A percentile compares a stretch with the other conserved stretches of the same genome.
Conservation (phyloP, 2,329 filamentous ascomycete genomes). For the Xylaria sp. region DNA sequence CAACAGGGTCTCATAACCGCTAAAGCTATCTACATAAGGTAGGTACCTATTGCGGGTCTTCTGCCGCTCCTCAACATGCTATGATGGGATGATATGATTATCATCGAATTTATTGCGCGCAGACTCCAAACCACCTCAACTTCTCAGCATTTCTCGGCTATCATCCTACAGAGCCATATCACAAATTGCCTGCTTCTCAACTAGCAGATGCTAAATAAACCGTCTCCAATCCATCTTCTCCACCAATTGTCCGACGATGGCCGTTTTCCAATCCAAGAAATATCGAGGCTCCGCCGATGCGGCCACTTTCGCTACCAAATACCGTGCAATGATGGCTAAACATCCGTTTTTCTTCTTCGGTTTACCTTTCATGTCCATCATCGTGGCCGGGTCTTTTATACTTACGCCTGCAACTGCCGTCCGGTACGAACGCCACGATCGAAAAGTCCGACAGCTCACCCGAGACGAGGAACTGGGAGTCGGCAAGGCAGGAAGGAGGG, state of each 20-base stretch:
- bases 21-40: not conserved
- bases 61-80: not conserved
- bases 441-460: slow-evolving; percentile 85
- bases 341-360: slow-evolving; percentile 95
- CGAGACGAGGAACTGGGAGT: slow-evolving; percentile 89
- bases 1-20: not conserved
- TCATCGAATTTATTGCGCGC: not conserved
- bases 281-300: slow-evolving; percentile 75
- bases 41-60: not conserved
- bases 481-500: slow-evolving; percentile 74
- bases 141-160: too few species aligned
- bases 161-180: not conserved
- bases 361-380: slow-evolving; percentile 88
- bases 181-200: not conserved
- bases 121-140: not conserved
- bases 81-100: not conserved
- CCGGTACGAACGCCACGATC: slow-evolving; percentile 92
- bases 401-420: slow-evolving; percentile 93
- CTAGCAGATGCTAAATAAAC: not conserved
- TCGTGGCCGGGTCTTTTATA: slow-evolving; percentile 92
- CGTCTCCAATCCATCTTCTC: not conserved
- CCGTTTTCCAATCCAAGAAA: slow-evolving; percentile 74
- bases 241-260: slow-evolving; percentile 58
- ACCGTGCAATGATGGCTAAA: slow-evolving; percentile 78
- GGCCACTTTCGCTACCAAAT: slow-evolving; percentile 77